Conservation (phyloP, 2,329 filamentous ascomycete species). For the Blastomyces emzantsi region DNA sequence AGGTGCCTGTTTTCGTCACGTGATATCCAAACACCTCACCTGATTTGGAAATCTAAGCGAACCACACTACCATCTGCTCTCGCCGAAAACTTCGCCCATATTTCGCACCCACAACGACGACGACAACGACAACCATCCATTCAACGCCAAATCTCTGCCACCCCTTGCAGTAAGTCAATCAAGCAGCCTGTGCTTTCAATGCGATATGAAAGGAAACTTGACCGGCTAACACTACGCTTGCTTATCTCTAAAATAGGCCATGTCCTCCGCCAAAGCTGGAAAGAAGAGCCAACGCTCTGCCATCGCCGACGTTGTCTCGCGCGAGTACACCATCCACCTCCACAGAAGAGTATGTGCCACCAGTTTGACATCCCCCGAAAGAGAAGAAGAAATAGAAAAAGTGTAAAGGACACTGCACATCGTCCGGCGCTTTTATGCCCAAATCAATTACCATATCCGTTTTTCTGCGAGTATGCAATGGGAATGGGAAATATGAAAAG, state of each 20-base stretch:
- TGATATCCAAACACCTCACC: background rate
- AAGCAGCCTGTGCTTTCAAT: background rate
- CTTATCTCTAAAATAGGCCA: constrained; percentile 23
- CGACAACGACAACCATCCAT: constrained; percentile 22
- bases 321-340: constrained; percentile 99
- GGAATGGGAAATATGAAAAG: background rate
- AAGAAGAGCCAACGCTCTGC: constrained; percentile 76
- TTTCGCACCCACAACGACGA: constrained; percentile 18
- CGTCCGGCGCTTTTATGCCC: background rate
- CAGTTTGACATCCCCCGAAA: constrained; percentile 13
- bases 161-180: constrained; percentile 29
- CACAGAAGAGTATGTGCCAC: constrained; percentile 88
- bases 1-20: background rate
- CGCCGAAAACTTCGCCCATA: constrained; percentile 19
- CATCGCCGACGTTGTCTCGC: constrained; percentile 97
- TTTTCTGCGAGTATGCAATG: background rate
- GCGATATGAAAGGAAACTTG: background rate
- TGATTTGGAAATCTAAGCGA: constrained; percentile 25
- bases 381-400: constrained; percentile 11
- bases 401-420: constrained; percentile 4
- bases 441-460: background rate
- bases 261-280: constrained; percentile 57
- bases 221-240: background rate
- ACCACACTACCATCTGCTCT: constrained; percentile 21
- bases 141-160: constrained; percentile 27